Percentiles rank a stretch among this genome's conserved stretches.
These are phyloP conservation scores for Lobosporangium transversale DNA, from an alignment of 192 early-diverging fungal genomes.

Conservation along the genomic window DNA sequence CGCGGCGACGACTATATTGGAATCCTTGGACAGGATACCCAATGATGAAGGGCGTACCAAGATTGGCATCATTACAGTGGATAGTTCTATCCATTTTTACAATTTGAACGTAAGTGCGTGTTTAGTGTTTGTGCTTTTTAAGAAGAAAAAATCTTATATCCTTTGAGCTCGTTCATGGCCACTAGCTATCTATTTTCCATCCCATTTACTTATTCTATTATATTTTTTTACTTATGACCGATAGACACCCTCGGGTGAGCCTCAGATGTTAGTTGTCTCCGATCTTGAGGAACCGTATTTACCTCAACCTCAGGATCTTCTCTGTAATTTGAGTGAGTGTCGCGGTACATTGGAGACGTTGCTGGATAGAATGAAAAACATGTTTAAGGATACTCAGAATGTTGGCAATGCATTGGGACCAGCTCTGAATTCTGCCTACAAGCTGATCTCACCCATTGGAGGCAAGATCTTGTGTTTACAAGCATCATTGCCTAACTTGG, in stretches of 20 bases:
- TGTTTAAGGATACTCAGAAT: slow-evolving; percentile 88
- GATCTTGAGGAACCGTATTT: slow-evolving; percentile 92
- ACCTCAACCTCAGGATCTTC: slow-evolving; percentile 88
- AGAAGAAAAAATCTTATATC: too few species aligned
- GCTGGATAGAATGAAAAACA: slow-evolving; percentile 75
- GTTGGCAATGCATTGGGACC: slow-evolving; percentile 84
- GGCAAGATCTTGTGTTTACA: slow-evolving; percentile 92
- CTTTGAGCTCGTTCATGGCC: too few species aligned
- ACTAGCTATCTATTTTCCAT: too few species aligned
- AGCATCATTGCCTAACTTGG: slow-evolving; percentile 82
- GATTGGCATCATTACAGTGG: slow-evolving; percentile 91
- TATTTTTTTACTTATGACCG: background rate
- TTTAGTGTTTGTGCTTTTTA: background rate
- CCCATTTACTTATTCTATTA: background rate
- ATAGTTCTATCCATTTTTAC: slow-evolving; percentile 91
- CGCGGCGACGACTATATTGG: slow-evolving; percentile 82
- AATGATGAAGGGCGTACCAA: slow-evolving; percentile 90
- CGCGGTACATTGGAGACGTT: slow-evolving; percentile 75
- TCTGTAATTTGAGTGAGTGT: slow-evolving; percentile 90
- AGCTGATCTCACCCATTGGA: slow-evolving; percentile 83
- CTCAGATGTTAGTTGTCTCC: slow-evolving; percentile 93
- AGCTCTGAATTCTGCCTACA: slow-evolving; percentile 84
- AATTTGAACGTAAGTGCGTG: slow-evolving; percentile 73
- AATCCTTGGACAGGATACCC: slow-evolving; percentile 85
- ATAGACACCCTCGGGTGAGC: slow-evolving; percentile 71